Conservation (phyloP, 176 grass and related monocot species). For the Aegilops speltoides region DNA sequence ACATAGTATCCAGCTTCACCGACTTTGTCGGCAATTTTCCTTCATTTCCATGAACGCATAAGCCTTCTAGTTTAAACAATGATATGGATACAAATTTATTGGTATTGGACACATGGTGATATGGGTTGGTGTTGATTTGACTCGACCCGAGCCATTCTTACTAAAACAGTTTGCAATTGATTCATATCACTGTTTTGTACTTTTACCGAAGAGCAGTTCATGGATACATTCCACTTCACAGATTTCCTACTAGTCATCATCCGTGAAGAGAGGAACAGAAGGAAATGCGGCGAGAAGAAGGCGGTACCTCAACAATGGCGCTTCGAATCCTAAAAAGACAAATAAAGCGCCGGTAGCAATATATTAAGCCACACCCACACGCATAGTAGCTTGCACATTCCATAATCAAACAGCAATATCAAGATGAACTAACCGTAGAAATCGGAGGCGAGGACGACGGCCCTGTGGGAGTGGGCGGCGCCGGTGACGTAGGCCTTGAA, state of each 20-base stretch:
- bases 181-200: not conserved
- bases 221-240: not conserved
- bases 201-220: not conserved
- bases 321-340: conserved; percentile 21
- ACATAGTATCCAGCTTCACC: conserved; percentile 30
- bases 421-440: conserved; percentile 6
- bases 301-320: conserved; percentile 22
- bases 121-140: too few relatives aligned
- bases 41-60: not conserved
- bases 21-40: conserved; percentile 42
- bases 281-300: not conserved
- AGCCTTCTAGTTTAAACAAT: not conserved
- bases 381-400: too few relatives aligned
- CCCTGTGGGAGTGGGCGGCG: not conserved
- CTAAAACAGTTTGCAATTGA: too few relatives aligned
- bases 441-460: conserved; percentile 32
- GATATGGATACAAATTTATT: not conserved
- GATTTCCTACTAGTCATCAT: not conserved
- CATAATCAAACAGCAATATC: too few relatives aligned
- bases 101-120: too few relatives aligned
- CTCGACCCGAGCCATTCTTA: too few relatives aligned
- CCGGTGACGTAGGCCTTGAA: conserved; percentile 40
- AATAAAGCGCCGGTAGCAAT: not conserved
- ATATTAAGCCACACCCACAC: not conserved
- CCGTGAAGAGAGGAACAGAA: not conserved